Base-by-base conservation (phyloP, 805 yeast genomes). In the Henningerozyma blattae region DNA sequence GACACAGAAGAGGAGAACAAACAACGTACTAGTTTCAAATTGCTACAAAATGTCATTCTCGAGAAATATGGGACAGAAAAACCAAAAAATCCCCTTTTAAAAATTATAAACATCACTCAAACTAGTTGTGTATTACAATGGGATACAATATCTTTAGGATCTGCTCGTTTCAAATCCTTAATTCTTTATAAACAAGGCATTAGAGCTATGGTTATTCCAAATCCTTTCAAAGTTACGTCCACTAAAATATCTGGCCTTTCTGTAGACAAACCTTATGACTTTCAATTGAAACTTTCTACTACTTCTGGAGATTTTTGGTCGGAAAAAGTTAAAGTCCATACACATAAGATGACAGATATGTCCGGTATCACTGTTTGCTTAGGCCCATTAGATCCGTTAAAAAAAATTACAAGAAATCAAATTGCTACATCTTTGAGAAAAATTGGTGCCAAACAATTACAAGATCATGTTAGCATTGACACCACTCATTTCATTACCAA, bases 301-400 rank as follows among this genome's bases (percentile, higher is more conserved):
- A 78, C 95, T 0, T 93, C 96, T 0, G 98, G 98, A n/a, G 65
- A 68, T 9, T 83, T 68, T 47, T 63, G 64, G 49, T 82, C 95
- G 9, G 77, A 85, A 30, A 59, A 59, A 15, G 54, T 89, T 17
- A 69, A 68, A 32, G 72, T 87, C 13, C 77, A 72, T 37, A 91
- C 98, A 3, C 97, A 86, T 55, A 87, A 85, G 51, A 86, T 89
- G 96, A 86, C 95, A 0, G 96, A 91, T 58, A 67, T 91, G 46
- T 70, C 84, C 2, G 98, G 98, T 39, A 85, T 91, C 37, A 85
- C 89, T 1, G 80, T 84, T 1, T 89, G 97, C 56, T 54, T 86
- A 34, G 97, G 98, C 27, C 80, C 81, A 30, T 67, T 87, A 38
- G 77, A 75, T 40, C 62, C 65, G 33, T 75, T 76, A 30, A 62